Conservation (phyloP, 2,329 filamentous ascomycete species). For the Gaeumannomyces tritici region DNA sequence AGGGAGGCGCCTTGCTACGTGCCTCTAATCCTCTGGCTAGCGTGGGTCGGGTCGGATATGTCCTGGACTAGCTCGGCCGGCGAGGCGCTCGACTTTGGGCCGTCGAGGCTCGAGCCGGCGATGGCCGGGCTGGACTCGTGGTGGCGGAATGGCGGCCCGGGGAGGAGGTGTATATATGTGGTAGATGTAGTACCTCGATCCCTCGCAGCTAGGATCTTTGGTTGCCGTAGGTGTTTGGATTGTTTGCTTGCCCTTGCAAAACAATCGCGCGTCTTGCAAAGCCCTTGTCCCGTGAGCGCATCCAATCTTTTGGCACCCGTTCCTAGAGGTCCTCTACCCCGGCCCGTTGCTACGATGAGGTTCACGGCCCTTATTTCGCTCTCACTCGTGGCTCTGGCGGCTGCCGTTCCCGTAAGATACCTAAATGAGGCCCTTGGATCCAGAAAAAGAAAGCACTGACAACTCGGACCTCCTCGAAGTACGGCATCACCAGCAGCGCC, state of each 20-base stretch:
- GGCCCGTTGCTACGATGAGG: neutral
- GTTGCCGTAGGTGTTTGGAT: neutral
- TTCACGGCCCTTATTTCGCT: neutral
- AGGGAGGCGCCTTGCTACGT: no score
- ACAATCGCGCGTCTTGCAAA: neutral
- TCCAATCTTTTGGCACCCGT: neutral
- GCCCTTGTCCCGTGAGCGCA: neutral
- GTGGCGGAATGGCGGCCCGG: no score
- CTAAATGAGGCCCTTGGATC: no score
- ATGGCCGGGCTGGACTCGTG: neutral
- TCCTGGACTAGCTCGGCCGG: neutral
- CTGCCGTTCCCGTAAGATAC: neutral
- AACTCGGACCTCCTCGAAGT: neutral
- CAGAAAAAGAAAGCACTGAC: no score
- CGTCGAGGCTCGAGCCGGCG: no score
- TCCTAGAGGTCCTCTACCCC: no score
- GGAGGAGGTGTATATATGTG: neutral
- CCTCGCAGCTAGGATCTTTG: neutral
- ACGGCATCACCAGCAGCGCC: neutral
- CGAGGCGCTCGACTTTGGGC: neutral
- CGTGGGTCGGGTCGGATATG: neutral
- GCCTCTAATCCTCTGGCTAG: neutral
- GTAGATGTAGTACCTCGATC: no score
- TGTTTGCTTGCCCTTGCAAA: neutral
- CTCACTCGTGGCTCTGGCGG: neutral